phyloP scores from a whole-genome alignment of 78 protist species.

The Diacronema lutheri region DNA sequence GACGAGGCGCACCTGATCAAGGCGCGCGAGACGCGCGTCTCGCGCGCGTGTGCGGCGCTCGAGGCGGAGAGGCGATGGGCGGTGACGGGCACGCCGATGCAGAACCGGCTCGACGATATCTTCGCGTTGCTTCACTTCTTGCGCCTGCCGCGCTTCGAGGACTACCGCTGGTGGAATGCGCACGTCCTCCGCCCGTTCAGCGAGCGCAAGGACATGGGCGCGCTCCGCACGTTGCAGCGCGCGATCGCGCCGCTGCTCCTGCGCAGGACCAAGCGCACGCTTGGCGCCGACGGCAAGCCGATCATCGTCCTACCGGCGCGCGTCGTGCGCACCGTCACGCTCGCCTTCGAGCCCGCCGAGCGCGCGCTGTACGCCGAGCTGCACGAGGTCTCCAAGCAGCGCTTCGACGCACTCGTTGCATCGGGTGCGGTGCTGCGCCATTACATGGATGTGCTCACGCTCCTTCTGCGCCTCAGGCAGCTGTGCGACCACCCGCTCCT shows the following conservation, averaged over 20 bases:
- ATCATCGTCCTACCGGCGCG: background rate
- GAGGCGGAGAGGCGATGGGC: slow-evolving; percentile 37
- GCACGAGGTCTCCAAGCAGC: background rate
- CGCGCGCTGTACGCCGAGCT: slow-evolving; percentile 59
- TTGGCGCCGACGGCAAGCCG: background rate
- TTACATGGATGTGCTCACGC: background rate
- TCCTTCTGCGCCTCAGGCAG: slow-evolving; percentile 12
- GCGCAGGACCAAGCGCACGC: slow-evolving; percentile 27
- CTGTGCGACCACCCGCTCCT: slow-evolving; percentile 38
- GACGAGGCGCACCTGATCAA: slow-evolving; percentile 65
- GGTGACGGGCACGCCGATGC: slow-evolving; percentile 57
- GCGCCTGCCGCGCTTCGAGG: slow-evolving; percentile 5
- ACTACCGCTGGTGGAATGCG: background rate
- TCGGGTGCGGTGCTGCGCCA: background rate
- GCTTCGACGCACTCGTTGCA: slow-evolving; percentile 13
- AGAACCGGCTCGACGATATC: slow-evolving; percentile 48
- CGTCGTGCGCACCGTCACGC: background rate
- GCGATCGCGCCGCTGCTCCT: slow-evolving; percentile 16
- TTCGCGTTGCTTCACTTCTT: slow-evolving; percentile 34
- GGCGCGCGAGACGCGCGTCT: slow-evolving; percentile 5
- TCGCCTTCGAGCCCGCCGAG: slow-evolving; percentile 49
- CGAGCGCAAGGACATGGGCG: background rate
- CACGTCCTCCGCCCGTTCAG: background rate
- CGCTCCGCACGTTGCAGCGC: background rate
- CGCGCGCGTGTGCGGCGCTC: slow-evolving; percentile 15